phyloP scores from a whole-genome alignment of 129 eudicot species.

The Flaveria ramosissima region DNA sequence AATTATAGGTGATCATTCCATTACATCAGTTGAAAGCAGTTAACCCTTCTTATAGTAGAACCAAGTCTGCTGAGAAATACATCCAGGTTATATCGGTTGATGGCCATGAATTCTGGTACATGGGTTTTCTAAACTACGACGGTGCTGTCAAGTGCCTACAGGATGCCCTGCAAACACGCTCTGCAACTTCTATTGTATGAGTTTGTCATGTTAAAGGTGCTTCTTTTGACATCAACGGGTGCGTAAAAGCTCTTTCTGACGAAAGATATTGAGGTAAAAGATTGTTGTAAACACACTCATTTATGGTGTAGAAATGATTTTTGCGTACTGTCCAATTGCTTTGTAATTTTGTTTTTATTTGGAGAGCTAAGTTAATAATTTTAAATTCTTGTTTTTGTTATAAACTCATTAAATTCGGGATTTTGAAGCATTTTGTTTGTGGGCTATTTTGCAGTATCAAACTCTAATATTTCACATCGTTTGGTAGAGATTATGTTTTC shows the following conservation, averaged over 20 bases:
- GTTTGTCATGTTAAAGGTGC: neutral
- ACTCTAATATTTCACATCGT: neutral
- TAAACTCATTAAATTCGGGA: constrained; percentile 2
- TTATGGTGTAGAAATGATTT: constrained; percentile 27
- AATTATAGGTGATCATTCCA: constrained; percentile 73
- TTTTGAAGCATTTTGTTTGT: constrained; percentile 20
- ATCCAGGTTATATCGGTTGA: constrained; percentile 79
- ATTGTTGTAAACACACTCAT: constrained; percentile 32
- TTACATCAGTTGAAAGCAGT: constrained; percentile 77
- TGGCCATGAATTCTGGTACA: constrained; percentile 88
- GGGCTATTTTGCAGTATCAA: neutral
- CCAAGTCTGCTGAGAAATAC: constrained; percentile 74
- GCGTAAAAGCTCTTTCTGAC: neutral
- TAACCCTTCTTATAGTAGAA: constrained; percentile 66
- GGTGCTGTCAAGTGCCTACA: constrained; percentile 69
- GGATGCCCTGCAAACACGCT: constrained; percentile 48
- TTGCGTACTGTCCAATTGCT: constrained; percentile 16
- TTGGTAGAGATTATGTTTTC: no score
- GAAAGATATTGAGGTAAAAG: constrained; percentile 18
- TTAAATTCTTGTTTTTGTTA: constrained; percentile 13
- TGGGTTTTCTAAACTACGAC: constrained; percentile 77
- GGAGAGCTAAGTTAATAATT: constrained; percentile 15
- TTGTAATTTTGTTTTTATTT: constrained; percentile 32
- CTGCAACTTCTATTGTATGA: constrained; percentile 50
- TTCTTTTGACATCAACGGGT: neutral